phyloP scores from a whole-genome alignment of 2,329 filamentous ascomycete species.

The Geosmithia putterillii region DNA sequence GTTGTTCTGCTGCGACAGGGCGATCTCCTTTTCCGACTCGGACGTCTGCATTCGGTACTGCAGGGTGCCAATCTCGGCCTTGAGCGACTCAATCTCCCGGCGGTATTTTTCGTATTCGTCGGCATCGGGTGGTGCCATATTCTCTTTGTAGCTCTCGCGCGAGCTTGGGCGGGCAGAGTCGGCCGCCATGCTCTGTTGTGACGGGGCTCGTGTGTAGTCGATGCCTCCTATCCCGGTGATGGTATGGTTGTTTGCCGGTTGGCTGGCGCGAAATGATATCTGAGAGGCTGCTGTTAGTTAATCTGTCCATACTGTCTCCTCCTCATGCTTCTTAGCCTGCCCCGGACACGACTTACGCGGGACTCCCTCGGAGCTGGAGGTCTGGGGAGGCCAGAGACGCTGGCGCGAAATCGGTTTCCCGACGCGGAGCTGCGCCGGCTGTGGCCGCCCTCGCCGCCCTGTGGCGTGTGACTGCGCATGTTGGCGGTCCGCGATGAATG shows the following conservation, averaged over 20 bases:
- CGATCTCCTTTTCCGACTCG: slow-evolving; percentile 78
- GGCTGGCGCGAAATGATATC: slow-evolving; percentile 36
- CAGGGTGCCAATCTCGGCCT: slow-evolving; percentile 78
- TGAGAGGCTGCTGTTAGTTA: slow-evolving; percentile 7
- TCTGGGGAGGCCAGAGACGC: slow-evolving; percentile 21
- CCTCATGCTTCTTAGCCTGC: slow-evolving; percentile 3
- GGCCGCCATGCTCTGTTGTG: slow-evolving; percentile 25
- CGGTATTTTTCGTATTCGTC: slow-evolving; percentile 46
- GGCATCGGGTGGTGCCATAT: slow-evolving; percentile 44
- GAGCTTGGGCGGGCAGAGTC: slow-evolving; percentile 34
- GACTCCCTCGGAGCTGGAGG: slow-evolving; percentile 21
- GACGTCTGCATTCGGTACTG: slow-evolving; percentile 79
- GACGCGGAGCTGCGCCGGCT: slow-evolving; percentile 16
- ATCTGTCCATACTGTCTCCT: neutral
- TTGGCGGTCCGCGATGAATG: slow-evolving; percentile 1
- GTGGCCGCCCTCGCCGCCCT: slow-evolving; percentile 16
- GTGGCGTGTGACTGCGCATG: slow-evolving; percentile 21
- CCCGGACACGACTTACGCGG: slow-evolving; percentile 17
- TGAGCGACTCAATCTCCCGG: slow-evolving; percentile 60
- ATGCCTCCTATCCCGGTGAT: slow-evolving; percentile 36
- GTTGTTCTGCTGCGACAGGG: slow-evolving; percentile 65
- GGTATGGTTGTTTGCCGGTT: slow-evolving; percentile 44
- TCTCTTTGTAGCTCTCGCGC: slow-evolving; percentile 47
- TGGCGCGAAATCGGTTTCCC: slow-evolving; percentile 17
- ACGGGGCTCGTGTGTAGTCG: slow-evolving; percentile 17